These are phyloP conservation scores for Trifolium pratense DNA, from an alignment of 306 rosid genomes.

Conservation along the genomic window DNA sequence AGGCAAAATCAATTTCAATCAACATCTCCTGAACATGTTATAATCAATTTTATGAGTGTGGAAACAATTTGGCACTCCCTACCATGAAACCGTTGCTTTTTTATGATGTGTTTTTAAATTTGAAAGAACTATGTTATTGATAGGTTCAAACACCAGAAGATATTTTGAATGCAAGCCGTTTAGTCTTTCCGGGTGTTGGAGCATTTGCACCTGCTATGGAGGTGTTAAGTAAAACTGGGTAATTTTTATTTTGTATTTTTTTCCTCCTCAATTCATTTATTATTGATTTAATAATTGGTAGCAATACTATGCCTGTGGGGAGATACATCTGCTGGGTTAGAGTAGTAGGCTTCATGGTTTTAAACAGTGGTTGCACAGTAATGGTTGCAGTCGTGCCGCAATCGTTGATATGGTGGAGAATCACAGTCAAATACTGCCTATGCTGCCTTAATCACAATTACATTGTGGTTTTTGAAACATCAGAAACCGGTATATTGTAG, in stretches of 20 bases:
- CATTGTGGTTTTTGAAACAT: not conserved
- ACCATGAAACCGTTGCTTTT: not conserved
- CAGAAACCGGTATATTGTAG: not conserved
- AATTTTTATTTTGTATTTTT: slow-evolving; percentile 1
- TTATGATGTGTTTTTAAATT: not conserved
- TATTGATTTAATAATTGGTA: not conserved
- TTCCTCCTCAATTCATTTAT: not conserved
- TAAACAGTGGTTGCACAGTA: not conserved
- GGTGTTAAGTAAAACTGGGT: slow-evolving; percentile 82
- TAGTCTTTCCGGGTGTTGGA: slow-evolving; percentile 94
- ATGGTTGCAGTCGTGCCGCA: not conserved
- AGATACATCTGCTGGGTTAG: slow-evolving; percentile 16
- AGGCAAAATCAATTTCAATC: not conserved
- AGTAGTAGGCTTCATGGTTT: not conserved
- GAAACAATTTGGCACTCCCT: not conserved
- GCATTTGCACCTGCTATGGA: slow-evolving; percentile 95
- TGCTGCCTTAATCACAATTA: not conserved
- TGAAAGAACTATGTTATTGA: slow-evolving; percentile 24
- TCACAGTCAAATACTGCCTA: not conserved
- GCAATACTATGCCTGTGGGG: not conserved
- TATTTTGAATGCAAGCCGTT: slow-evolving; percentile 73
- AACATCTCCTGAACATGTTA: not conserved
- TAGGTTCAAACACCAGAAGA: slow-evolving; percentile 87
- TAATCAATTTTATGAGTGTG: not conserved
- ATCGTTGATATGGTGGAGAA: not conserved